phyloP scores from a whole-genome alignment of 2,329 filamentous ascomycete species.

The Dryadomyces quercus-mongolicae region DNA sequence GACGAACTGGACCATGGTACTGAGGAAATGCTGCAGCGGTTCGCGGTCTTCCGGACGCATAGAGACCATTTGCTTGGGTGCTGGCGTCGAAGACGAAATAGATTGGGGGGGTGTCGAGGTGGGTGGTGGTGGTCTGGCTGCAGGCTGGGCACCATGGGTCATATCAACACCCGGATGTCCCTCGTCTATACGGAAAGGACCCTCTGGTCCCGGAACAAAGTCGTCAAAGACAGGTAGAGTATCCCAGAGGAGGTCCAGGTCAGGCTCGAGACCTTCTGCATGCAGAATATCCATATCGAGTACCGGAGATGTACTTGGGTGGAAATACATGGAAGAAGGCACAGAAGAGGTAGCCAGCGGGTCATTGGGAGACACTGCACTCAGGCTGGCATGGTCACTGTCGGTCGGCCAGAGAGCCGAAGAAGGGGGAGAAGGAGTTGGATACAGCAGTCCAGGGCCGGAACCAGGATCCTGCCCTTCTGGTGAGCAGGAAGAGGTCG shows the following conservation, averaged over 20 bases:
- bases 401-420: background rate
- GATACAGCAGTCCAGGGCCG: background rate
- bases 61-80: background rate
- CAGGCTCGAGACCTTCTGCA: background rate
- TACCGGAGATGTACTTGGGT: background rate
- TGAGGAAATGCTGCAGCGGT: background rate
- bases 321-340: too few relatives aligned
- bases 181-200: too few relatives aligned
- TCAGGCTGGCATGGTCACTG: too few relatives aligned
- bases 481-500: background rate
- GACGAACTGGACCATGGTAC: constrained; percentile 1
- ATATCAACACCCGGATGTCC: too few relatives aligned
- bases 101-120: too few relatives aligned
- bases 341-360: too few relatives aligned
- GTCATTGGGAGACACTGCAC: too few relatives aligned
- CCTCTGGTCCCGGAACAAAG: background rate
- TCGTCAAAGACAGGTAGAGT: background rate
- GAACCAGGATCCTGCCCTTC: too few relatives aligned
- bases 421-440: background rate
- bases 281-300: background rate
- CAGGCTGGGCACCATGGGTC: too few relatives aligned
- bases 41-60: background rate
- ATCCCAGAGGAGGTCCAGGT: background rate
- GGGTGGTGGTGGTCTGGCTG: too few relatives aligned
- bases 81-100: background rate